Evolutionary conservation across 2,329 filamentous ascomycete genomes (phyloP).

Genomic region (Fusarium floridanum): DNA sequence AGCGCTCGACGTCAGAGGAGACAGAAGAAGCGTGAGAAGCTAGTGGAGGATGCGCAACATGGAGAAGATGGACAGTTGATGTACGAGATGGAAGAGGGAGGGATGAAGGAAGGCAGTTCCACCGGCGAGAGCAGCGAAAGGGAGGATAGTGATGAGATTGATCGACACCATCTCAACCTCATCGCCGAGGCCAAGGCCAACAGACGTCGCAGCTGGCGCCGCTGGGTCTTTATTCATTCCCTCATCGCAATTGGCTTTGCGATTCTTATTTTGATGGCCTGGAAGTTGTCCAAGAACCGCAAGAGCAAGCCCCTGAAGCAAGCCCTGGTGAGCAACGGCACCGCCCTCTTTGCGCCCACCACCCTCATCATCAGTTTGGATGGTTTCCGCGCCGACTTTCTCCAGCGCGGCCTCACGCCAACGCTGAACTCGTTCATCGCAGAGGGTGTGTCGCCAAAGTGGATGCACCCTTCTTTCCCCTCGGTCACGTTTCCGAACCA

Average conservation of each 20-base stretch:
- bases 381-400: slow-evolving; percentile 94
- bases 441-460: slow-evolving; percentile 88
- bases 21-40: slow-evolving; percentile 65
- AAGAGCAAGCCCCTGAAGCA: slow-evolving; percentile 49
- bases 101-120: slow-evolving; percentile 74
- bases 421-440: slow-evolving; percentile 82
- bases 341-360: slow-evolving; percentile 88
- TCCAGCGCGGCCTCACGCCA: slow-evolving; percentile 86
- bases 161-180: slow-evolving; percentile 65
- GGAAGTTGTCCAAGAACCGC: slow-evolving; percentile 67
- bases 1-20: slow-evolving; percentile 63
- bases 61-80: slow-evolving; percentile 82
- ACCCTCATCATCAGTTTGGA: slow-evolving; percentile 95
- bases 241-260: slow-evolving; percentile 67
- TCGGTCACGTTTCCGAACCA: slow-evolving; percentile 98
- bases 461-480: slow-evolving; percentile 95
- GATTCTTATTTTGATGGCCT: slow-evolving; percentile 68
- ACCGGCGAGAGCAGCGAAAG: slow-evolving; percentile 73
- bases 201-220: slow-evolving; percentile 66
- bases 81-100: slow-evolving; percentile 92
- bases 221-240: slow-evolving; percentile 66
- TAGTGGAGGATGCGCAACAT: slow-evolving; percentile 66
- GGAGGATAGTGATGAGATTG: slow-evolving; percentile 69
- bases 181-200: slow-evolving; percentile 61
- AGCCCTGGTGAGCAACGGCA: slow-evolving; percentile 79